Evolutionary conservation across 2,329 filamentous ascomycete species (phyloP), one percentile per base, ranked within the genome.

Genomic region (Myriosclerotinia curreyana): DNA sequence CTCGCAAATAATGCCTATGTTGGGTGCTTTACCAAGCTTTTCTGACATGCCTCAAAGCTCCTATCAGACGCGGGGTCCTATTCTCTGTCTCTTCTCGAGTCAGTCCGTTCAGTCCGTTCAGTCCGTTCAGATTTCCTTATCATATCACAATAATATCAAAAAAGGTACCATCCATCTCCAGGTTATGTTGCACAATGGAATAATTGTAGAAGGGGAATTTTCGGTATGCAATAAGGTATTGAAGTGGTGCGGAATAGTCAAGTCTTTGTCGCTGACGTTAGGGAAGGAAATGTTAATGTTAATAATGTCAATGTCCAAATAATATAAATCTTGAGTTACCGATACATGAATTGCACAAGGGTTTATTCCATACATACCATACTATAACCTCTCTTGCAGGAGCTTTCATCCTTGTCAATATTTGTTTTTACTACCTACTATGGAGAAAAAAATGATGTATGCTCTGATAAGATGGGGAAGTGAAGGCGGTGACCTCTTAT

Each of bases 321-420:
- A 11, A n/a, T n/a, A n/a, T n/a, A 12, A 31, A 55, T 28, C 31
- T 56, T 31, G 6, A 31, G 28, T 31, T 31, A 31, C 28, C 28
- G 28, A 6, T 31, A 31, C 28, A 31, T 31, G 28, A 25, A 56
- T 56, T 46, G n/a, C 54, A 56, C 54, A 46, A 46, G 54, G 53
- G 25, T 56, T 44, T 42, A 56, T 11, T 44, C 54, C 25, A 20
- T 11, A n/a, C n/a, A n/a, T n/a, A n/a, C n/a, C n/a, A n/a, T n/a
- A n/a, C n/a, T n/a, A n/a, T n/a, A n/a, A 31, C 6, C 28, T 31
- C 28, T 31, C 42, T 48, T 58, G 42, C 42, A 48, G 42, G 42
- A 58, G 55, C 55, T 58, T 58, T 36, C 28, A 58, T 58, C 55
- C 55, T 58, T 58, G 42, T 22, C 20, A 28, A 25, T 48, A 48